Percentiles rank a stretch among this genome's conserved stretches.
These are phyloP conservation scores for Penicillium odoratum DNA, from an alignment of 495 filamentous ascomycete genomes.

Conservation along the genomic window DNA sequence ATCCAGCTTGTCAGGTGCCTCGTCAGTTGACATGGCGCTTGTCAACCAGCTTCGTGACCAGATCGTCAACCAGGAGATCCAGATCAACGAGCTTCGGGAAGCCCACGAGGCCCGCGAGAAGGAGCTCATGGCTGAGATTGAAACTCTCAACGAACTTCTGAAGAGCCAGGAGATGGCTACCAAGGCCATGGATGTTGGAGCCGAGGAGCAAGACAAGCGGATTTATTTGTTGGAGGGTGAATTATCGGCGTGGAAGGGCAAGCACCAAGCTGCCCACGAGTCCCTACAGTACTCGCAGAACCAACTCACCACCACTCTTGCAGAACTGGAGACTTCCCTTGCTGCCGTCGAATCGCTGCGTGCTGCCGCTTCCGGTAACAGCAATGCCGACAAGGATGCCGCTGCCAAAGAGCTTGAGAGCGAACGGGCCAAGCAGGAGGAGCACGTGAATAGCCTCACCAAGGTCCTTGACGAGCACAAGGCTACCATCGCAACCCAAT, in stretches of 20 bases:
- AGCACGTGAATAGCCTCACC: slow-evolving; percentile 65
- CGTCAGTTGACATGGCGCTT: slow-evolving; percentile 89
- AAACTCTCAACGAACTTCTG: slow-evolving; percentile 61
- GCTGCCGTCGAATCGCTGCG: slow-evolving; percentile 49
- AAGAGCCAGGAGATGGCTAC: slow-evolving; percentile 47
- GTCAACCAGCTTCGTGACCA: slow-evolving; percentile 87
- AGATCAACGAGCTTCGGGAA: slow-evolving; percentile 73
- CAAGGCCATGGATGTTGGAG: slow-evolving; percentile 44
- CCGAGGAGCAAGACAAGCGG: slow-evolving; percentile 57
- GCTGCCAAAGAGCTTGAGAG: slow-evolving; percentile 47
- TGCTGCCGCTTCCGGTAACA: slow-evolving; percentile 35
- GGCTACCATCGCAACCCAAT: slow-evolving; percentile 61
- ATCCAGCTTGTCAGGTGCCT: slow-evolving; percentile 77
- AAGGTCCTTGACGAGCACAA: slow-evolving; percentile 79
- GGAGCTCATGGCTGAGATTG: slow-evolving; percentile 68
- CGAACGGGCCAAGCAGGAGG: slow-evolving; percentile 60
- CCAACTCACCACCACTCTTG: slow-evolving; percentile 68
- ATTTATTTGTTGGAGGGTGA: slow-evolving; percentile 74
- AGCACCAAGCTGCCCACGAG: slow-evolving; percentile 69
- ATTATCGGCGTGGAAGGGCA: slow-evolving; percentile 69
- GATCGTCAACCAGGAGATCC: slow-evolving; percentile 77
- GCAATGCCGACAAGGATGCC: slow-evolving; percentile 46
- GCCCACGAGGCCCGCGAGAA: slow-evolving; percentile 70
- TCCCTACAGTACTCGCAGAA: slow-evolving; percentile 73
- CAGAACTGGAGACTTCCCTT: slow-evolving; percentile 63